Evolutionary conservation across 2,329 filamentous ascomycete genomes (phyloP).

Genomic region (Saccharata proteae): DNA sequence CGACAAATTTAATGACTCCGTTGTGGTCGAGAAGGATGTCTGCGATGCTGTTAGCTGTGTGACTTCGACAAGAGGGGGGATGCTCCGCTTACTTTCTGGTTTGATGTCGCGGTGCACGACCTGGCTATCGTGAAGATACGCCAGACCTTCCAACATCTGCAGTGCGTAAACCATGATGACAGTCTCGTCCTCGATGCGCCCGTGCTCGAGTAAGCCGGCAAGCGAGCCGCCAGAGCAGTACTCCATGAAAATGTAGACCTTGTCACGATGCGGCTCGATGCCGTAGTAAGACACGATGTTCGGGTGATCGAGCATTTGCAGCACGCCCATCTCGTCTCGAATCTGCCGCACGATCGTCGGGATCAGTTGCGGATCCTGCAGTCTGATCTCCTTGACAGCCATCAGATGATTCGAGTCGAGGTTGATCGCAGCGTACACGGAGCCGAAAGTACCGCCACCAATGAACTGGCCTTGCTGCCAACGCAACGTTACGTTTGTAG

Average conservation of each 20-base stretch:
- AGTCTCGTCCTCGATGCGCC: slow-evolving; percentile 93
- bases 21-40: slow-evolving; percentile 95
- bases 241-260: slow-evolving; percentile 99
- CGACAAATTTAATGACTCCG: slow-evolving; percentile 97
- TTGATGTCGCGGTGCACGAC: slow-evolving; percentile 98
- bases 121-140: slow-evolving; percentile 80
- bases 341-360: slow-evolving; percentile 90
- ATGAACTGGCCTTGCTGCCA: slow-evolving; percentile 99
- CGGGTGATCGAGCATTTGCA: slow-evolving; percentile 91
- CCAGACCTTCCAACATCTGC: slow-evolving; percentile 85
- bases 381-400: slow-evolving; percentile 96
- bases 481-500: slow-evolving; percentile 86
- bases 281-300: slow-evolving; percentile 97
- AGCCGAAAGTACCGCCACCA: slow-evolving; percentile 91
- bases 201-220: slow-evolving; percentile 81
- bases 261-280: slow-evolving; percentile 95
- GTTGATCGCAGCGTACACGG: slow-evolving; percentile 95
- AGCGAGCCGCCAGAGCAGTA: slow-evolving; percentile 94
- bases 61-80: not conserved
- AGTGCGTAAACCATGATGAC: slow-evolving; percentile 95
- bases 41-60: slow-evolving; percentile 25
- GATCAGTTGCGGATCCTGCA: slow-evolving; percentile 93
- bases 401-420: slow-evolving; percentile 91
- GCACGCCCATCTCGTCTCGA: slow-evolving; percentile 89
- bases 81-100: slow-evolving; percentile 63